A percentile compares a stretch with the other conserved stretches of the same genome.
phyloP scores from a whole-genome alignment of 805 yeast genomes.

The Lachancea sp. region DNA sequence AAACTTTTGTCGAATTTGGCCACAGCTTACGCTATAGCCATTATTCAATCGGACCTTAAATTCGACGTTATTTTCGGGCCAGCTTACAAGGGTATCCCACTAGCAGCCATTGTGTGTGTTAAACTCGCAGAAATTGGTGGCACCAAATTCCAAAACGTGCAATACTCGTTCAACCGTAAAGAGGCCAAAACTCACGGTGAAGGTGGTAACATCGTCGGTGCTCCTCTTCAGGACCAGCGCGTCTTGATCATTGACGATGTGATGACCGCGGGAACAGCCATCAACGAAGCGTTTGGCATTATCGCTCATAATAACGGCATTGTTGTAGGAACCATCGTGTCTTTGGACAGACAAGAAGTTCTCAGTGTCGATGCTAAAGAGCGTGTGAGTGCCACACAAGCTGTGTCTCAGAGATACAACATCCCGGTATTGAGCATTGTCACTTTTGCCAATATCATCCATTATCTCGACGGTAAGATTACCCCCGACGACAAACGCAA shows the following conservation, averaged over 20 bases:
- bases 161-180: slow-evolving; percentile 93
- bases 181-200: slow-evolving; percentile 98
- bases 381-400: slow-evolving; percentile 68
- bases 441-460: slow-evolving; percentile 64
- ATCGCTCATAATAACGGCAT: slow-evolving; percentile 62
- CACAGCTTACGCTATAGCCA: slow-evolving; percentile 81
- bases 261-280: slow-evolving; percentile 98
- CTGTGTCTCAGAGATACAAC: slow-evolving; percentile 60
- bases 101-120: slow-evolving; percentile 88
- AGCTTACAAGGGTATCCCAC: slow-evolving; percentile 95
- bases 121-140: slow-evolving; percentile 88
- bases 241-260: slow-evolving; percentile 92
- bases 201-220: slow-evolving; percentile 93
- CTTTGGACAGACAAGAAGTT: slow-evolving; percentile 93
- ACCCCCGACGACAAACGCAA: slow-evolving; percentile 50
- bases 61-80: slow-evolving; percentile 95
- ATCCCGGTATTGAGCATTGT: slow-evolving; percentile 86
- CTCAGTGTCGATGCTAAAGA: slow-evolving; percentile 47
- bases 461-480: slow-evolving; percentile 50
- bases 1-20: slow-evolving; percentile 73
- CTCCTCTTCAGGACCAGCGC: slow-evolving; percentile 59
- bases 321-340: slow-evolving; percentile 80
- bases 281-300: slow-evolving; percentile 84
- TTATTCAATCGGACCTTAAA: slow-evolving; percentile 70
- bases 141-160: slow-evolving; percentile 62